A percentile compares a stretch with the other conserved stretches of the same genome.
These are phyloP conservation scores for Rhododendron vialii DNA, from an alignment of 148 eudicot species.

Conservation along the genomic window DNA sequence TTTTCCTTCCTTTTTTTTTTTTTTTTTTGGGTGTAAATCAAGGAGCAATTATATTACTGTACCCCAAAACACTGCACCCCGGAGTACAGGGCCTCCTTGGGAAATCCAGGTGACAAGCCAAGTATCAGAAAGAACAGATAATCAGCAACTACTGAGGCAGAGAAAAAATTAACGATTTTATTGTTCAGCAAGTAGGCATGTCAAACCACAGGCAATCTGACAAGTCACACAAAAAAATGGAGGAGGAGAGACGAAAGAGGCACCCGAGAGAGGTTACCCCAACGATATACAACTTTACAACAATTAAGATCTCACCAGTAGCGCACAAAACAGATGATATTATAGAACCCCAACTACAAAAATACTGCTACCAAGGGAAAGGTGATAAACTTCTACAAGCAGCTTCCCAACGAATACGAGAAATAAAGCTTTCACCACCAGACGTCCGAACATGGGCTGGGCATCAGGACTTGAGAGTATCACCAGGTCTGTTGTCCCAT, in stretches of 20 bases:
- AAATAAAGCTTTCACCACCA: neutral
- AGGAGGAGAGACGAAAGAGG: slow-evolving; percentile 8
- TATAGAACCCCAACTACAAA: neutral
- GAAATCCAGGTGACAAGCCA: neutral
- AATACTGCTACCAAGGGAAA: neutral
- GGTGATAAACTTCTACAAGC: slow-evolving; percentile 13
- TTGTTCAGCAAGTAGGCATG: slow-evolving; percentile 2
- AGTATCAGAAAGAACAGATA: neutral
- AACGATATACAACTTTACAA: slow-evolving; percentile 20
- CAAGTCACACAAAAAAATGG: neutral
- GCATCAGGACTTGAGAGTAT: neutral
- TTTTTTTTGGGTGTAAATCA: neutral
- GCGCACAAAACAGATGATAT: neutral
- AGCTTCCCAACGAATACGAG: slow-evolving; percentile 6
- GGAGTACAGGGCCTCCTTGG: neutral
- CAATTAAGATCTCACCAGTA: neutral
- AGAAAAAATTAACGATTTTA: slow-evolving; percentile 10
- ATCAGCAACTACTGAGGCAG: neutral
- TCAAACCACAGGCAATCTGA: slow-evolving; percentile 5
- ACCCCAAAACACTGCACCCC: neutral
- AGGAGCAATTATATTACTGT: neutral
- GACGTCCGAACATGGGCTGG: neutral
- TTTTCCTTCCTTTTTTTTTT: no score
- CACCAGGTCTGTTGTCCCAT: neutral
- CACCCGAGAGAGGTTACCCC: slow-evolving; percentile 35